Conservation (phyloP, 1,284 basidiomycete genomes). For the Sphaerobolus stellatus region DNA sequence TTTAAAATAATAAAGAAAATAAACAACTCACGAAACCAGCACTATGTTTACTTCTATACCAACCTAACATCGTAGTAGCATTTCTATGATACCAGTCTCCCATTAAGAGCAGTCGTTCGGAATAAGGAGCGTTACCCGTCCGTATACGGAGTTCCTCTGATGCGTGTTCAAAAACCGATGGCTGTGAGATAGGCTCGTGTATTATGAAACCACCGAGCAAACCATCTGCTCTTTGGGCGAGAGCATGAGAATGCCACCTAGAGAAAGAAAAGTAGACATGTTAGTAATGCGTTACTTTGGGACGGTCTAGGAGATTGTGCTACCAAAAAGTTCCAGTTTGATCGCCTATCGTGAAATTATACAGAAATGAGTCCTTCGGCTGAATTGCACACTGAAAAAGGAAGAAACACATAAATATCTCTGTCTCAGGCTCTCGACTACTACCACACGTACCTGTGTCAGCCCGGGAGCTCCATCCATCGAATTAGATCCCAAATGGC, state of each 20-base stretch:
- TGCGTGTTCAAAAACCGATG: background rate
- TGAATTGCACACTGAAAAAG: constrained; percentile 8
- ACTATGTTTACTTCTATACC: constrained; percentile 15
- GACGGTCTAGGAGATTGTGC: background rate
- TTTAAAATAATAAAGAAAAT: background rate
- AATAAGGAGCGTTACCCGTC: background rate
- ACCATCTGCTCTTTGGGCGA: constrained; percentile 13
- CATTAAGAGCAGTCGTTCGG: constrained; percentile 5
- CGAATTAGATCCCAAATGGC: constrained; percentile 11
- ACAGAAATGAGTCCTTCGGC: constrained; percentile 2
- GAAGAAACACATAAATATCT: background rate
- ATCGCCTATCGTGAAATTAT: constrained; percentile 9
- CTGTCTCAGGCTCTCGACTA: background rate
- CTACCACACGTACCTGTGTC: constrained; percentile 6
- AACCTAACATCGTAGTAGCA: constrained; percentile 9
- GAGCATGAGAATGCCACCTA: constrained; percentile 16
- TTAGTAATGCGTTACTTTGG: background rate
- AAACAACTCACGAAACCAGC: constrained; percentile 4
- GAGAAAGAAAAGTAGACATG: background rate
- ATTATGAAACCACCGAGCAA: constrained; percentile 14
- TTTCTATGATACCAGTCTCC: constrained; percentile 16
- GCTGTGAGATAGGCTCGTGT: constrained; percentile 3
- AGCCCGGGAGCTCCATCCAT: constrained; percentile 13
- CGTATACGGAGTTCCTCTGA: constrained; percentile 6
- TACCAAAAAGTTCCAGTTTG: constrained; percentile 16